Evolutionary conservation across 805 yeast genomes (phyloP), one percentile per base, ranked within the genome.

Genomic region (Nakazawaea pomicola): DNA sequence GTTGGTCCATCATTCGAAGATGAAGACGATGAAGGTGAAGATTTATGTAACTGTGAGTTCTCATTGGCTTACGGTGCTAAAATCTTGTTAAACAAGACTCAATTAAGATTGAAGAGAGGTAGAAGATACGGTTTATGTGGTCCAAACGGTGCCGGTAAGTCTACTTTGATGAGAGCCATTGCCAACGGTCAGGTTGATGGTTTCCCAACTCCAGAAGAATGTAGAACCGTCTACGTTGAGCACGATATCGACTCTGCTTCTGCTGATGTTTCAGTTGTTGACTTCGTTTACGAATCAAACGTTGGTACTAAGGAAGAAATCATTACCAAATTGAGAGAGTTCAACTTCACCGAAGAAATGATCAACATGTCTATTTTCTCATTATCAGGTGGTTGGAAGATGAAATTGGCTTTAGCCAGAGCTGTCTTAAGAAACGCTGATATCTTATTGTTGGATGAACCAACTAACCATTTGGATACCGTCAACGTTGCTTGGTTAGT

Each of bases 71-170:
- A 93, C 74, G 99, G 99, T 91, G 99, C 99, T 64, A 93, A 93
- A 87, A 93, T 93, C 80, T 80, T 93, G 76, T 88, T 93, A 73
- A 93, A 93, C 91, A 91, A 93, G 76, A 93, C 99, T 58, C 97
- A 91, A 78, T 82, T 93, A 69, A 89, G 99, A 76, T 84, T 93
- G 68, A 89, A 88, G 89, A 83, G 96, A 79, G 93, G 85, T 76
- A 90, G 97, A 78, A 87, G 99, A 78, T 93, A 93, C 72, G 99
- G 99, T 91, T 80, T 90, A 69, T 90, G 93, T 77, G 99, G 99
- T 73, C 99, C 99, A 72, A 93, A 93, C 75, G 99, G 99, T 87
- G 99, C 99, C 66, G 99, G 99, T 84, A 93, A 93, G 74, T 91
- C 99, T 53, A 93, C 99, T 59, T 81, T 93, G 74, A 90, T 93